Evolutionary conservation across 116 monocot species (phyloP), one percentile per base, ranked within the genome.

Genomic region (Papilionanthe hybrid): DNA sequence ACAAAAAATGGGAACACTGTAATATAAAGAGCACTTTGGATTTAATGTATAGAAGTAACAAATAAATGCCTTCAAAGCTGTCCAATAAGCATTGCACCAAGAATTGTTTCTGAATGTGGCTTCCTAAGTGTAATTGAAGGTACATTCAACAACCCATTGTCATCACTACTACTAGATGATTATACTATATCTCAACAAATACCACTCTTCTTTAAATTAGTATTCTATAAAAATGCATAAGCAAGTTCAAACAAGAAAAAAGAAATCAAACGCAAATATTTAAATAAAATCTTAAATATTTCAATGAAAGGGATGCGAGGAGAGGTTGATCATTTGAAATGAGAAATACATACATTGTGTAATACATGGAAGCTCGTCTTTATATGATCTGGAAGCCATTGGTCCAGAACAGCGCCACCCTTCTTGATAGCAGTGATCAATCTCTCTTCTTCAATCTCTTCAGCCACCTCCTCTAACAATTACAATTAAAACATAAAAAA

Each of bases 341-440:
- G 25, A 77, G 5, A 49, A 28, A 6, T 1, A 27, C 87, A 47
- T 79, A 96, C 96, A 72, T 77, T 48, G 50, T 91, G 85, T 81
- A 97, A 82, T 57, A 97, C 97, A 89, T 97, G 97, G 81, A 84
- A 97, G 50, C 76, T 75, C 18, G 85, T 72, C 79, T 97, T 97
- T 23, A 91, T 80, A 84, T 84, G 77, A 66, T 94, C 90, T 2
- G 94, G 89, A 75, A 97, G 85, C 86, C 87, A 89, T 82, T 83
- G 92, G 77, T 97, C 97, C 79, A 97, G 74, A 71, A 97, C 89
- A 0, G 87, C 89, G 5, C 78, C 85, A 22, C 94, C 92, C 79
- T 97, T 97, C 80, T 90, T 94, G 20, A 88, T 97, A 8, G 89
- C 89, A 13, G 76, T 94, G n/a, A 97, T 84, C 72, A 94, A 32